A percentile compares a stretch with the other conserved stretches of the same genome.
These are phyloP conservation scores for Colletotrichum cereale DNA, from an alignment of 2,329 filamentous ascomycete genomes.

Conservation along the genomic window DNA sequence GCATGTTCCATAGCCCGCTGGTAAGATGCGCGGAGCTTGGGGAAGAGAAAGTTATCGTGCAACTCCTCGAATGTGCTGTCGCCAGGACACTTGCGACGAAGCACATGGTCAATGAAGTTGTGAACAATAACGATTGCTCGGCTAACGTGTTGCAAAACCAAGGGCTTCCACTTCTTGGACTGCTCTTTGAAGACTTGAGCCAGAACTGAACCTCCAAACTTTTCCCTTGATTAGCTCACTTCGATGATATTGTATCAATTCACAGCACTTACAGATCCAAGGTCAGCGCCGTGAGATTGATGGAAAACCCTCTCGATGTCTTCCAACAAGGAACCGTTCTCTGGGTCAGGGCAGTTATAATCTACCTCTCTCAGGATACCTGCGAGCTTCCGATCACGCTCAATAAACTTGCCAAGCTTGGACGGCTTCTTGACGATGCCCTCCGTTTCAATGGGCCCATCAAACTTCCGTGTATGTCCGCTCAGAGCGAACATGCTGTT, in stretches of 20 bases:
- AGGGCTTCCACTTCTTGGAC: constrained; percentile 63
- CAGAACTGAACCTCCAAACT: constrained; percentile 57
- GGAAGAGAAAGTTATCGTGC: constrained; percentile 55
- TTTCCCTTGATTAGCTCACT: not conserved
- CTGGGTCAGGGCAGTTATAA: constrained; percentile 39
- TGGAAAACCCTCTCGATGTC: constrained; percentile 47
- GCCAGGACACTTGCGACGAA: constrained; percentile 60
- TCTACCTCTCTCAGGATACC: constrained; percentile 47
- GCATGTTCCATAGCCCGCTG: constrained; percentile 61
- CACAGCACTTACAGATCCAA: constrained; percentile 59
- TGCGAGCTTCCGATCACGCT: constrained; percentile 43
- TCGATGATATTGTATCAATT: not conserved
- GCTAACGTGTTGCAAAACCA: constrained; percentile 63
- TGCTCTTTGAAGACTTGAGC: constrained; percentile 64
- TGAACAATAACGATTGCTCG: constrained; percentile 66
- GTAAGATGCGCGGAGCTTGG: constrained; percentile 61
- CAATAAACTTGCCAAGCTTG: constrained; percentile 12
- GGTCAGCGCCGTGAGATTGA: constrained; percentile 63
- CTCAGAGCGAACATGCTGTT: constrained; percentile 43
- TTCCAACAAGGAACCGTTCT: constrained; percentile 51
- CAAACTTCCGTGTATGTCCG: constrained; percentile 42
- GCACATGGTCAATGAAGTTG: constrained; percentile 59
- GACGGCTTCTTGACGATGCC: constrained; percentile 3
- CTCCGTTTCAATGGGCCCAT: constrained; percentile 14
- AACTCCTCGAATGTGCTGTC: constrained; percentile 56